Evolutionary conservation across 139 green algal species (phyloP).

Genomic region (Coccomyxa sp.): DNA sequence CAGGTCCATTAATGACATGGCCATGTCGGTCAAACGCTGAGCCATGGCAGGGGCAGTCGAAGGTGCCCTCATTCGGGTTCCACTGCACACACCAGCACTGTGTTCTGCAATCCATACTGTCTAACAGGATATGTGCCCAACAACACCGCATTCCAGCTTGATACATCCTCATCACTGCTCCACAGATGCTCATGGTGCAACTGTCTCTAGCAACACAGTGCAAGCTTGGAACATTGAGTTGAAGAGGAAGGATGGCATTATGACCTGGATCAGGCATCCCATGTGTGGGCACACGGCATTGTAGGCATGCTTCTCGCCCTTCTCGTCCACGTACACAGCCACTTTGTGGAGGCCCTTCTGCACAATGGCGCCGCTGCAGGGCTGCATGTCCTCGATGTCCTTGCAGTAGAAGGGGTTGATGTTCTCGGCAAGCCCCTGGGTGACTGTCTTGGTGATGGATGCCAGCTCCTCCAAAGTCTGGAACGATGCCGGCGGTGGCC

Average conservation of each 20-base stretch:
- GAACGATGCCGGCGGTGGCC: constrained; percentile 7
- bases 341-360: constrained; percentile 38
- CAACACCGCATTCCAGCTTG: no score
- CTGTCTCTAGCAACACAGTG: no score
- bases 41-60: constrained; percentile 73
- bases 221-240: no score
- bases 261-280: not conserved
- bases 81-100: constrained; percentile 33
- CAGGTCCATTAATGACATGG: constrained; percentile 41
- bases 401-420: constrained; percentile 11
- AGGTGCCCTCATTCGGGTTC: constrained; percentile 62
- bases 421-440: constrained; percentile 23
- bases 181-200: no score
- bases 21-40: constrained; percentile 47
- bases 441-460: constrained; percentile 8
- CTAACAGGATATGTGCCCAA: no score
- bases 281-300: constrained; percentile 49
- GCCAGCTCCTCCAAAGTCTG: constrained; percentile 25
- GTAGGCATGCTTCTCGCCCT: constrained; percentile 22
- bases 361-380: constrained; percentile 25
- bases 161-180: no score
- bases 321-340: constrained; percentile 32
- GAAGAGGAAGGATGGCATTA: no score
- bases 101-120: not conserved
- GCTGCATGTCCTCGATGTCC: not conserved